Percentiles rank a stretch among this genome's conserved stretches.
phyloP scores from a whole-genome alignment of 1,284 basidiomycete species.

The Leccinum pachyderme region DNA sequence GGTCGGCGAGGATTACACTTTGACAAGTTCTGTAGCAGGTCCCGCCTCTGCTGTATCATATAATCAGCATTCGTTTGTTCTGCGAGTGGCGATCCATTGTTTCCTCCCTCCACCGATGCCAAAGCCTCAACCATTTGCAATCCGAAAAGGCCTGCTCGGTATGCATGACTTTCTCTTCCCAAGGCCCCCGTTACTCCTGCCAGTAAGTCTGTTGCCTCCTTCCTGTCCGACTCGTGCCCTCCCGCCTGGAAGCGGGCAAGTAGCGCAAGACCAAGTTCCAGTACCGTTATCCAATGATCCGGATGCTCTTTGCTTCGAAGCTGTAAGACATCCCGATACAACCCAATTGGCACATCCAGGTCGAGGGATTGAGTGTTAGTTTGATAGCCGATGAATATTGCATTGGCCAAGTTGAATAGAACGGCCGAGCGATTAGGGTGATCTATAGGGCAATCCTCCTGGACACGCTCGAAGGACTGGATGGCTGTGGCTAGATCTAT shows the following conservation, averaged over 20 bases:
- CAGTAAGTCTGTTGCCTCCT: not conserved
- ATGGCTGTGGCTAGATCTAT: not conserved
- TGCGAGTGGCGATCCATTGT: not conserved
- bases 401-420: not conserved
- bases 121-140: not conserved
- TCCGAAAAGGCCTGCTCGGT: not conserved
- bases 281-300: not conserved
- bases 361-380: not conserved
- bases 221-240: not conserved
- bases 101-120: not conserved
- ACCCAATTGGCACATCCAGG: not conserved
- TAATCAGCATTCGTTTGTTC: not conserved
- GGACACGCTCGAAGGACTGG: not conserved
- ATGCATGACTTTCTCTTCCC: not conserved
- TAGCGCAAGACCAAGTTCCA: not conserved
- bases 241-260: not conserved
- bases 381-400: not conserved
- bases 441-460: not conserved
- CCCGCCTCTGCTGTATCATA: not conserved
- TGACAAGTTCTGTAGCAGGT: not conserved
- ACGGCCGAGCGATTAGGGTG: not conserved
- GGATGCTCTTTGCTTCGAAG: not conserved
- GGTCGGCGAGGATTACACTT: not conserved
- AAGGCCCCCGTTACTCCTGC: not conserved
- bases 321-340: not conserved